Conservation (phyloP, 2,329 filamentous ascomycete genomes). For the Fusarium multiceps region DNA sequence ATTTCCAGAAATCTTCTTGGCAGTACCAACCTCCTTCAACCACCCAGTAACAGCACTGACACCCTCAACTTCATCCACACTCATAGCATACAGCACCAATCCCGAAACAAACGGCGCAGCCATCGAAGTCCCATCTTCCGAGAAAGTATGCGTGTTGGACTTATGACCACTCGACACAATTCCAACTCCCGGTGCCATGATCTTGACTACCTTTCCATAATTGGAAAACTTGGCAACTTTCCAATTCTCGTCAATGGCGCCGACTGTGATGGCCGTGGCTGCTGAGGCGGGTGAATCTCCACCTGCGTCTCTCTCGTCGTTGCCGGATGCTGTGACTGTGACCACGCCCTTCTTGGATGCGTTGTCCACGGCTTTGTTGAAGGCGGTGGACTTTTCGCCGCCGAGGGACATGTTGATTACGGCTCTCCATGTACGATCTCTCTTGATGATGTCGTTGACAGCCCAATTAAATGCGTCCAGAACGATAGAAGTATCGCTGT, state of each 20-base stretch:
- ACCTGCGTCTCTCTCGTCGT: slow-evolving; percentile 27
- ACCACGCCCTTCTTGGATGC: slow-evolving; percentile 47
- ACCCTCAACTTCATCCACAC: slow-evolving; percentile 3
- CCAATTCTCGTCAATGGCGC: slow-evolving; percentile 49
- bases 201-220: slow-evolving; percentile 57
- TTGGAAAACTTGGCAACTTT: slow-evolving; percentile 56
- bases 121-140: slow-evolving; percentile 63
- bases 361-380: slow-evolving; percentile 36
- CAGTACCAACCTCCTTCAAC: slow-evolving; percentile 3
- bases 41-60: slow-evolving; percentile 6
- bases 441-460: slow-evolving; percentile 48
- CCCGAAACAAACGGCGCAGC: slow-evolving; percentile 65
- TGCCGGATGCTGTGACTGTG: slow-evolving; percentile 53
- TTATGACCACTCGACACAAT: slow-evolving; percentile 52
- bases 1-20: slow-evolving; percentile 1
- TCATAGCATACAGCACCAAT: slow-evolving; percentile 57
- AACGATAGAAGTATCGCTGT: slow-evolving; percentile 39
- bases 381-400: slow-evolving; percentile 17
- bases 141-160: slow-evolving; percentile 50
- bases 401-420: slow-evolving; percentile 60
- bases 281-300: slow-evolving; percentile 42
- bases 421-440: slow-evolving; percentile 45
- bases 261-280: slow-evolving; percentile 44
- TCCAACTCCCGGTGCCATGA: slow-evolving; percentile 58
- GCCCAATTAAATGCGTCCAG: slow-evolving; percentile 52